Percentiles rank a stretch among this genome's conserved stretches.
phyloP scores from a whole-genome alignment of 805 yeast genomes.

The Isabelozyma rhagii region DNA sequence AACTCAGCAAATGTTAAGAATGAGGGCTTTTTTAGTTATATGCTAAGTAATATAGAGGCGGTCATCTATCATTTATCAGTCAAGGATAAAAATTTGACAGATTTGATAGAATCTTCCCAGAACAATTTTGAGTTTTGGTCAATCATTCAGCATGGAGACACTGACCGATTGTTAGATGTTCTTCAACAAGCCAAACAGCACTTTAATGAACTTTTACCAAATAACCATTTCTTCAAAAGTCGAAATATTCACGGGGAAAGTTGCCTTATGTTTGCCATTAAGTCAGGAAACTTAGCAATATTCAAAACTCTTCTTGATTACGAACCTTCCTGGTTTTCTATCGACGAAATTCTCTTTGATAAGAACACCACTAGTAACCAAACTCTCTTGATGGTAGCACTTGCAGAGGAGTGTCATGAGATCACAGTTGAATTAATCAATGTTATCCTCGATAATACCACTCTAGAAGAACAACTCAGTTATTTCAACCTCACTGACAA shows the following conservation, averaged over 20 bases:
- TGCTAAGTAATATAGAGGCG: constrained; percentile 80
- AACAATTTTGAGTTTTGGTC: constrained; percentile 55
- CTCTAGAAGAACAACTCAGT: constrained; percentile 40
- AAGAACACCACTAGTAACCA: constrained; percentile 47
- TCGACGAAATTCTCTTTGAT: constrained; percentile 70
- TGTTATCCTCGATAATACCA: constrained; percentile 39
- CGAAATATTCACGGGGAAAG: constrained; percentile 61
- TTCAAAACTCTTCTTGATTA: constrained; percentile 46
- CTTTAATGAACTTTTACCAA: constrained; percentile 9
- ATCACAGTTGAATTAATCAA: constrained; percentile 44
- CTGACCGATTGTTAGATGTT: constrained; percentile 11
- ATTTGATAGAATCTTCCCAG: constrained; percentile 40
- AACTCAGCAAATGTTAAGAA: constrained; percentile 29
- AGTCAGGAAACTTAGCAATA: constrained; percentile 40
- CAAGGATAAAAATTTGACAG: constrained; percentile 27
- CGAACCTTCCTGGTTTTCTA: constrained; percentile 48
- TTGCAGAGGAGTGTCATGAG: constrained; percentile 50
- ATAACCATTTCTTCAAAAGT: constrained; percentile 20
- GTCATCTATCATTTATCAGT: constrained; percentile 58
- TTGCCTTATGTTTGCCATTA: constrained; percentile 59
- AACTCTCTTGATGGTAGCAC: constrained; percentile 58
- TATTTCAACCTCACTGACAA: constrained; percentile 54
- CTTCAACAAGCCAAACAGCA: constrained; percentile 3
- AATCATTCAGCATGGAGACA: constrained; percentile 36
- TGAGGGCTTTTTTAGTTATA: constrained; percentile 72